These are phyloP conservation scores for Microthlaspi erraticum DNA, from an alignment of 345 rosid genomes.

Conservation along the genomic window DNA sequence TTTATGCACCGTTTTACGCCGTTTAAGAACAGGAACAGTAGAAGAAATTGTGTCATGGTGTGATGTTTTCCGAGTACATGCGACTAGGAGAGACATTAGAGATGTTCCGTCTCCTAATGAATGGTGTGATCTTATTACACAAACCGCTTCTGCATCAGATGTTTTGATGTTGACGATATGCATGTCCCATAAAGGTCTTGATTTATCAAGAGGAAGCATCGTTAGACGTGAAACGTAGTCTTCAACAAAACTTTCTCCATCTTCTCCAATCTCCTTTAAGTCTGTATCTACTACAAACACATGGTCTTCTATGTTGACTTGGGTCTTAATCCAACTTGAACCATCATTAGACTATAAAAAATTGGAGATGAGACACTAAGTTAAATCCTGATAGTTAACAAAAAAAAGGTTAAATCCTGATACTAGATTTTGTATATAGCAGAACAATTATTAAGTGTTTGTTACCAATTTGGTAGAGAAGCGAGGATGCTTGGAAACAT, in stretches of 20 bases:
- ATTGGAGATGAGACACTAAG: slow-evolving; percentile 28
- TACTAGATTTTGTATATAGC: too few relatives aligned
- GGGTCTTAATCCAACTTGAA: slow-evolving; percentile 55
- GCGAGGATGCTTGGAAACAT: slow-evolving; percentile 75
- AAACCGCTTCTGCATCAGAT: slow-evolving; percentile 59
- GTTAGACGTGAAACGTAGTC: slow-evolving; percentile 64
- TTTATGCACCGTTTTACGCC: slow-evolving; percentile 6
- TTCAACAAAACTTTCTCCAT: slow-evolving; percentile 57
- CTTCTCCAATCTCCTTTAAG: slow-evolving; percentile 22
- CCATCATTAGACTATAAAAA: slow-evolving; percentile 24
- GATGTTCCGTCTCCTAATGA: slow-evolving; percentile 63
- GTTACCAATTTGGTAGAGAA: slow-evolving; percentile 67
- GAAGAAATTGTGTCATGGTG: slow-evolving; percentile 43
- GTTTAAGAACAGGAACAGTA: slow-evolving; percentile 47
- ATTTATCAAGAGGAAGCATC: slow-evolving; percentile 52
- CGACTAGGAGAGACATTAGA: slow-evolving; percentile 60
- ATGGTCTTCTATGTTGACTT: slow-evolving; percentile 61
- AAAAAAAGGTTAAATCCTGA: too few relatives aligned
- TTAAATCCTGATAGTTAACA: too few relatives aligned
- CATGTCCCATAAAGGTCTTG: slow-evolving; percentile 77
- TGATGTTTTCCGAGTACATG: slow-evolving; percentile 54
- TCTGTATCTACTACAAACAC: slow-evolving; percentile 52
- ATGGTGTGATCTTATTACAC: slow-evolving; percentile 57
- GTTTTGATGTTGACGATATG: slow-evolving; percentile 72
- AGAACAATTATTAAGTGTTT: too few relatives aligned